Conservation (phyloP, 2,329 filamentous ascomycete species). For the Alternaria gansuensis region DNA sequence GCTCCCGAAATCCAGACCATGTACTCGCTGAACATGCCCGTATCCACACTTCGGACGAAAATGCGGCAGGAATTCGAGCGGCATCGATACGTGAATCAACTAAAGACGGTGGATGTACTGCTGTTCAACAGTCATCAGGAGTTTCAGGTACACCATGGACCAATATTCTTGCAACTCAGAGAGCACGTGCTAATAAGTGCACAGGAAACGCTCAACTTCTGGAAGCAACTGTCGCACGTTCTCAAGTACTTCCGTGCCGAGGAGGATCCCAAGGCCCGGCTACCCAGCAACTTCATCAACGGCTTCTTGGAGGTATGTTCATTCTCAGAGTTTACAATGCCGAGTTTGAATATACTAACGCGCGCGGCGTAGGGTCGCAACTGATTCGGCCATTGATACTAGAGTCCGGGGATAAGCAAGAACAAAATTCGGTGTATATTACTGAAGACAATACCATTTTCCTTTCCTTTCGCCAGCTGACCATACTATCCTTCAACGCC, state of each 20-base stretch:
- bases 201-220: constrained; percentile 98
- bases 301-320: constrained; percentile 90
- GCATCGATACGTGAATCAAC: constrained; percentile 90
- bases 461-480: constrained; percentile 41
- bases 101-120: constrained; percentile 86
- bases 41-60: constrained; percentile 88
- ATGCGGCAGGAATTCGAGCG: constrained; percentile 97
- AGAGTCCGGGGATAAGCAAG: constrained; percentile 22
- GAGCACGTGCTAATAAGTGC: constrained; percentile 7
- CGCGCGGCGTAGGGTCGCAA: constrained; percentile 50
- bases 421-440: constrained; percentile 46
- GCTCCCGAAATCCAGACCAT: constrained; percentile 96
- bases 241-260: constrained; percentile 97
- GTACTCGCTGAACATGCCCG: constrained; percentile 91
- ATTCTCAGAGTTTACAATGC: too few species aligned
- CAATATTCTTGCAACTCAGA: not conserved
- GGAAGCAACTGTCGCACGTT: constrained; percentile 95
- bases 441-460: constrained; percentile 49
- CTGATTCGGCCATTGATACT: constrained; percentile 30
- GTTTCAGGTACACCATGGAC: constrained; percentile 74
- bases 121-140: constrained; percentile 91
- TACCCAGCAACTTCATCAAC: constrained; percentile 90
- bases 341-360: constrained; percentile 14
- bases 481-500: constrained; percentile 43
- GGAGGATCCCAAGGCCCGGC: constrained; percentile 75